Conservation (phyloP, 768 basidiomycete species). For the Rubroboletus pulcherrimus region DNA sequence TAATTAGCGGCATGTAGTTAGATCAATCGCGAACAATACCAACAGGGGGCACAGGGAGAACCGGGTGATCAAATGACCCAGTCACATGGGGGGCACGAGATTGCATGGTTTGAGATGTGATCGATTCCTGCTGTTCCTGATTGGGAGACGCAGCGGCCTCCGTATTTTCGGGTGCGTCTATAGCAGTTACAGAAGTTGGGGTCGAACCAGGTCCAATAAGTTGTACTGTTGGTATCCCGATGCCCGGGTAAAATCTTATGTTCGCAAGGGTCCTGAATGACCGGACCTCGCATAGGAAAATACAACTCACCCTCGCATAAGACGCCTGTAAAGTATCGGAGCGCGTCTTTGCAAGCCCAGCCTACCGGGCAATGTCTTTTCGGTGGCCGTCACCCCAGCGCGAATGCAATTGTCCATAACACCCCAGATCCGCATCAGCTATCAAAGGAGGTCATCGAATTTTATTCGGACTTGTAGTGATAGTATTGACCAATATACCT, state of each 20-base stretch:
- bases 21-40: conserved; percentile 25
- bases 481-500: conserved; percentile 40
- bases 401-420: conserved; percentile 94
- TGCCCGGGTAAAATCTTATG: conserved; percentile 50
- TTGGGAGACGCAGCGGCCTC: not conserved
- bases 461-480: not conserved
- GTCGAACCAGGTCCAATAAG: conserved; percentile 32
- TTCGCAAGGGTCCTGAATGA: conserved; percentile 21
- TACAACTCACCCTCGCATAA: conserved; percentile 75
- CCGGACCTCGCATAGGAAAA: not conserved
- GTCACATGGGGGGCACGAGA: conserved; percentile 46
- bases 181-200: conserved; percentile 13
- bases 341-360: conserved; percentile 76
- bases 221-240: conserved; percentile 35
- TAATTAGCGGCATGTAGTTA: conserved; percentile 1
- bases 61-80: conserved; percentile 75
- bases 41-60: conserved; percentile 81
- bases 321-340: conserved; percentile 81
- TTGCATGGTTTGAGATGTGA: not conserved
- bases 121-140: conserved; percentile 4
- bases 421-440: conserved; percentile 76
- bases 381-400: conserved; percentile 75
- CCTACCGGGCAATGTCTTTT: conserved; percentile 83
- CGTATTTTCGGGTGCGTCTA: conserved; percentile 23
- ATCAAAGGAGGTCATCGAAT: not conserved